Base-by-base conservation (phyloP, 179 eudicot species). In the Heliamphora pulchella region DNA sequence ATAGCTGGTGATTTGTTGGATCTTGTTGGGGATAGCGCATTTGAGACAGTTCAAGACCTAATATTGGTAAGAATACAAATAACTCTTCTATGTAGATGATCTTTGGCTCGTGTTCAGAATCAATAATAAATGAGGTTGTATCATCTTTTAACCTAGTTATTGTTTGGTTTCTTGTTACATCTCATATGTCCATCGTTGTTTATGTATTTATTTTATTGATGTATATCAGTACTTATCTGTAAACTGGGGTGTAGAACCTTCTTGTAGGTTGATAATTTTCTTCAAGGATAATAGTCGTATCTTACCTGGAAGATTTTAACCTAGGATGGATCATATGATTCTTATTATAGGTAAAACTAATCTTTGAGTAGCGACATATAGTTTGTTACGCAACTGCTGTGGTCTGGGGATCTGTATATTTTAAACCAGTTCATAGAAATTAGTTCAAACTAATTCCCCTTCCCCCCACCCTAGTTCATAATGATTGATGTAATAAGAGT, bases 1-100 rank as follows among this genome's bases (percentile, higher is more conserved):
- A 88, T 95, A 75, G 99, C 99, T 84, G 95, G 94, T 79, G 99
- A 96, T 84, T 84, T 96, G 80, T 86, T 96, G 90, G 99, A 96
- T 88, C 94, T 96, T 82, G 97, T 90, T 78, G 99, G 99, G 79
- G 98, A 96, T 86, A 71, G 89, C 74, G 92, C 98, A 55, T 96
- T 96, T 84, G 98, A 92, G 86, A 91, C 86, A 68, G 99, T 96
- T 76, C 99, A 94, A 81, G 97, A 96, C 84, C 92, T 96, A 83
- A 87, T 96, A 63, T 84, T 72, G 86, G 98, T 95, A 82, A 85
- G 88, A 62, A 71, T 78, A 61, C 3, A 41, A 69, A 58, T 65
- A 41, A 15, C 6, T 63, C 17, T 57, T 75, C 13, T 41, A 41
- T n/a, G 53, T 79, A 1, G 66, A 44, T 64, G 5, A 4, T 10